Evolutionary conservation across 768 basidiomycete species (phyloP), one percentile per base, ranked within the genome.

Genomic region (Amanita fuliginea): DNA sequence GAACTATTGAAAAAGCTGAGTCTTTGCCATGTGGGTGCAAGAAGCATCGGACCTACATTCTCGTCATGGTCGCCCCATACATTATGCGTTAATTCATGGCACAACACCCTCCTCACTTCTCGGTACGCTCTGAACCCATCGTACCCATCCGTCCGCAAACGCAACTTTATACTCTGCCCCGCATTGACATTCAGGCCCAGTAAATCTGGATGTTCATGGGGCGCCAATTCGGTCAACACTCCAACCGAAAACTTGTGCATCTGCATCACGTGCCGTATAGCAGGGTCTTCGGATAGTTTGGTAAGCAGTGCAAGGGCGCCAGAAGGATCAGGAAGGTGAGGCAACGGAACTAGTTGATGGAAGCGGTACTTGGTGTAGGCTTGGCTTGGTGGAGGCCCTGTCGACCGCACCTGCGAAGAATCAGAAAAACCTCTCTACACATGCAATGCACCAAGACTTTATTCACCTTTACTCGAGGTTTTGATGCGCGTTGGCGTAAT

Each of bases 51-150:
- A 68, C 82, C 59, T 53, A 86, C 86, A 53, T 85, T 77, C 45
- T 86, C 72, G 56, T 83, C 80, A 56, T 89, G 86, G 53, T 80
- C 77, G 3, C 76, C 68, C 76, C 79, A 84, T 0, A 83, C 74
- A 56, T 86, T 88, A 60, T 89, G 86, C 18, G 85, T 67, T 33
- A 88, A 64, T 58, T 88, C 86, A 59, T 90, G 86, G 56, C 84
- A 87, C 3, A 88, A 68, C 34, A 86, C 83, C 13, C 74, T 69
- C 44, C 86, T 69, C 19, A 83, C 69, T 1, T 86, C 80, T 13
- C 62, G 66, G 56, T 88, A 90, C 7, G 70, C 57, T 45, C 83
- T 68, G 57, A 87, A 86, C 8, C 85, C 86, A 53, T 85, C 83
- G 56, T 85, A 86, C 3, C 61, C 65, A 57, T 87, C 73, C 16